A percentile compares a stretch with the other conserved stretches of the same genome.
These are phyloP conservation scores for Elymus sibiricus DNA, from an alignment of 176 grass and related monocot species.

Conservation along the genomic window DNA sequence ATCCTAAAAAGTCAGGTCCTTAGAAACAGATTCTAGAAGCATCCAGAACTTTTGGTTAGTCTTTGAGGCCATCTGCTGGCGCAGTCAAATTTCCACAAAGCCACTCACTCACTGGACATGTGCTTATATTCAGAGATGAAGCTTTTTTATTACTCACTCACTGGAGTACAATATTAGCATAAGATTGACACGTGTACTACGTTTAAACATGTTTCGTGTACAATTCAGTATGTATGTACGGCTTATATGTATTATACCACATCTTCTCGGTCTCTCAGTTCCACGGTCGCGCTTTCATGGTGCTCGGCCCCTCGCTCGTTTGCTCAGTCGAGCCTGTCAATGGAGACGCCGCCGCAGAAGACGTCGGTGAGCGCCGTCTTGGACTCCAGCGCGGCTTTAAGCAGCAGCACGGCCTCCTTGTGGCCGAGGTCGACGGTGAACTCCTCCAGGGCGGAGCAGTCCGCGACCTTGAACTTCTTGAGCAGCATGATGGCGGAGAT, in stretches of 20 bases:
- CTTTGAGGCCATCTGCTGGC: no score
- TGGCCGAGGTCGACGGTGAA: slow-evolving; percentile 29
- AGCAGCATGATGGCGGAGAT: slow-evolving; percentile 63
- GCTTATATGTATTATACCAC: not conserved
- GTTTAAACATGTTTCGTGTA: no score
- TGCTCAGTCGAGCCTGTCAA: slow-evolving; percentile 21
- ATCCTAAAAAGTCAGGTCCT: no score
- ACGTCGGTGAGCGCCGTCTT: slow-evolving; percentile 53
- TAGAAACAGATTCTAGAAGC: no score
- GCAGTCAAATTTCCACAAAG: no score
- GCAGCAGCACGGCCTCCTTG: slow-evolving; percentile 44
- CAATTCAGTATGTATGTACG: not conserved
- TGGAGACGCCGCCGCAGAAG: slow-evolving; percentile 41
- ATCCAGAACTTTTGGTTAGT: no score
- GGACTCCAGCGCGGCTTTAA: slow-evolving; percentile 44
- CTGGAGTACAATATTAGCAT: no score
- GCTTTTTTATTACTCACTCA: no score
- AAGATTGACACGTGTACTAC: no score
- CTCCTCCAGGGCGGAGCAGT: slow-evolving; percentile 45
- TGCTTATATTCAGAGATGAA: no score
- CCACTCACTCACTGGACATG: no score
- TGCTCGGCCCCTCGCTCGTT: not conserved
- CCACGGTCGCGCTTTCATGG: not conserved
- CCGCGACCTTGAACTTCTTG: slow-evolving; percentile 53
- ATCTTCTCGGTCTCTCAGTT: not conserved